phyloP scores from a whole-genome alignment of 75 land plant species.

The Cupressus sempervirens region DNA sequence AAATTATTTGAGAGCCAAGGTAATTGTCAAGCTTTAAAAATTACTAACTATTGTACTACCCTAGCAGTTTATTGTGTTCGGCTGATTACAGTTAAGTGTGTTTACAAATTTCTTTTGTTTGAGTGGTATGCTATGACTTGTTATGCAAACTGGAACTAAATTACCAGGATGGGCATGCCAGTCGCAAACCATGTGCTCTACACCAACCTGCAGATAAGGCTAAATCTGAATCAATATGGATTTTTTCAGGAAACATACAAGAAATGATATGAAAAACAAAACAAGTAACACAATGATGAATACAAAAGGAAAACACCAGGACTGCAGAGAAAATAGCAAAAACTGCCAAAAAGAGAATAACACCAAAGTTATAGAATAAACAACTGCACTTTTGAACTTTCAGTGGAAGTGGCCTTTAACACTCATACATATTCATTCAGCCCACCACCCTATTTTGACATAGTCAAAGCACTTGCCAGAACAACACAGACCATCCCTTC shows the following conservation, averaged over 20 bases:
- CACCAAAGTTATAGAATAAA: background rate
- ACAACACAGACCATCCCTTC: background rate
- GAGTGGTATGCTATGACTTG: background rate
- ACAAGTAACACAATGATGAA: background rate
- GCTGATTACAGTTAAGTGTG: background rate
- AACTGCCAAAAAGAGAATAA: background rate
- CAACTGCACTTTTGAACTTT: background rate
- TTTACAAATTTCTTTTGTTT: background rate
- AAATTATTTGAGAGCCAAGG: background rate
- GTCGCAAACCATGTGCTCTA: background rate
- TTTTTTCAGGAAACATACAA: background rate
- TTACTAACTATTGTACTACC: background rate
- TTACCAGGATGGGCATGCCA: background rate
- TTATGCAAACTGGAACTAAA: background rate
- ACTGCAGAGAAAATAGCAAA: background rate
- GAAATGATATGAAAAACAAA: background rate
- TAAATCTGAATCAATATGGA: background rate
- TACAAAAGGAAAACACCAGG: background rate
- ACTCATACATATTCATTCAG: background rate
- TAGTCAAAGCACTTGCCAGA: background rate
- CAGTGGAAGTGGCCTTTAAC: background rate
- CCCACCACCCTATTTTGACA: background rate
- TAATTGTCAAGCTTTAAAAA: background rate
- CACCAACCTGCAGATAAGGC: background rate
- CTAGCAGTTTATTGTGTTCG: background rate